Conservation (phyloP, 768 basidiomycete genomes). For the Termitomyces sp. region DNA sequence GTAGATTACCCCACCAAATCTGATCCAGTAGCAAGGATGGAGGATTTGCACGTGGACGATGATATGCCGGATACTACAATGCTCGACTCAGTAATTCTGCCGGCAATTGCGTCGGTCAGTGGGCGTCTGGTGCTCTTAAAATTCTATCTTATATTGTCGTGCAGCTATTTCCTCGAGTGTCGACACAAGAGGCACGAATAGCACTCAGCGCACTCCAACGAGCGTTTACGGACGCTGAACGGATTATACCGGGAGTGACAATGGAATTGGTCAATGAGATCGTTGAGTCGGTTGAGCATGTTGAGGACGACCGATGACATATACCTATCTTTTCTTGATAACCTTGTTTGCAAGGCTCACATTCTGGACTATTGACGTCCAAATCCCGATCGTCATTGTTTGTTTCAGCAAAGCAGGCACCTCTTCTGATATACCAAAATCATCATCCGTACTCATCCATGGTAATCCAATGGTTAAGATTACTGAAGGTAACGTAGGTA, state of each 20-base stretch:
- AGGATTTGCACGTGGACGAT: constrained; percentile 45
- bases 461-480: constrained; percentile 8
- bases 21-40: constrained; percentile 44
- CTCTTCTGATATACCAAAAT: constrained; percentile 19
- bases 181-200: constrained; percentile 86
- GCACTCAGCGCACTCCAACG: constrained; percentile 83
- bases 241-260: constrained; percentile 92
- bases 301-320: constrained; percentile 66
- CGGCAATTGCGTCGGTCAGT: constrained; percentile 92
- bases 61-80: constrained; percentile 82
- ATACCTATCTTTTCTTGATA: constrained; percentile 1
- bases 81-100: constrained; percentile 92
- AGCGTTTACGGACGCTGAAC: constrained; percentile 93
- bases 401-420: background rate
- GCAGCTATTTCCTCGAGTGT: constrained; percentile 88
- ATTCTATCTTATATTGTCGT: background rate
- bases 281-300: constrained; percentile 87
- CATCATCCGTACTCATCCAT: background rate
- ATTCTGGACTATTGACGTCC: background rate
- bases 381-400: background rate
- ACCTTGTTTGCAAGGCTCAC: background rate
- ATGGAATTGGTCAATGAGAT: constrained; percentile 92
- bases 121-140: background rate
- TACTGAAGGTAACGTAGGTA: background rate
- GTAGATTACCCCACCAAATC: constrained; percentile 42